Conservation (phyloP, 164 flowering plant species). For the Magnolia officinalis region DNA sequence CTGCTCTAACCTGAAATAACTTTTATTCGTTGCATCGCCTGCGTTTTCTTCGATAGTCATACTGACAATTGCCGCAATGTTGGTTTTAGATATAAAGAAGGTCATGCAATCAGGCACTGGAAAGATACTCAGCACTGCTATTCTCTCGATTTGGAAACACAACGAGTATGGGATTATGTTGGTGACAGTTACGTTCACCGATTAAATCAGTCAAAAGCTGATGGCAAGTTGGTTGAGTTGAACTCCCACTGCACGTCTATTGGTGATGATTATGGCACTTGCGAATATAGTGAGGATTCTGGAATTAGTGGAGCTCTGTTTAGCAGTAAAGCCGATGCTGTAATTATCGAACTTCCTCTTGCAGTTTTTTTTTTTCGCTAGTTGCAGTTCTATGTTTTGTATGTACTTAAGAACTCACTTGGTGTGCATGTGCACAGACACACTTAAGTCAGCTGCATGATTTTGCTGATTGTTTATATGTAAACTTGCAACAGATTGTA, state of each 20-base stretch:
- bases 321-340: slow-evolving; percentile 83
- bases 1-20: not conserved
- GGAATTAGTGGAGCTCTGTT: slow-evolving; percentile 61
- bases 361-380: not conserved
- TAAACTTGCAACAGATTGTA: slow-evolving; percentile 44
- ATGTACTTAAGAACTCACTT: not conserved
- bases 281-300: slow-evolving; percentile 63
- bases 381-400: not conserved
- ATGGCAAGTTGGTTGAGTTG: slow-evolving; percentile 52
- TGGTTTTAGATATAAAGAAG: slow-evolving; percentile 68
- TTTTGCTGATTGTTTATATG: not conserved
- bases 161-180: slow-evolving; percentile 96
- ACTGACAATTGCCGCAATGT: no score
- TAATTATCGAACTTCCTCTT: slow-evolving; percentile 20
- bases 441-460: not conserved
- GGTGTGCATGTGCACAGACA: not conserved
- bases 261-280: slow-evolving; percentile 63
- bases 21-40: not conserved
- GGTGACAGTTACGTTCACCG: slow-evolving; percentile 92
- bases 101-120: slow-evolving; percentile 89
- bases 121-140: slow-evolving; percentile 75
- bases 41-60: not conserved
- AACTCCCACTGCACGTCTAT: slow-evolving; percentile 43
- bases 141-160: slow-evolving; percentile 79
- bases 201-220: slow-evolving; percentile 80